Evolutionary conservation across 2,329 filamentous ascomycete species (phyloP), one percentile per base, ranked within the genome.

Genomic region (Exophiala spinifera): DNA sequence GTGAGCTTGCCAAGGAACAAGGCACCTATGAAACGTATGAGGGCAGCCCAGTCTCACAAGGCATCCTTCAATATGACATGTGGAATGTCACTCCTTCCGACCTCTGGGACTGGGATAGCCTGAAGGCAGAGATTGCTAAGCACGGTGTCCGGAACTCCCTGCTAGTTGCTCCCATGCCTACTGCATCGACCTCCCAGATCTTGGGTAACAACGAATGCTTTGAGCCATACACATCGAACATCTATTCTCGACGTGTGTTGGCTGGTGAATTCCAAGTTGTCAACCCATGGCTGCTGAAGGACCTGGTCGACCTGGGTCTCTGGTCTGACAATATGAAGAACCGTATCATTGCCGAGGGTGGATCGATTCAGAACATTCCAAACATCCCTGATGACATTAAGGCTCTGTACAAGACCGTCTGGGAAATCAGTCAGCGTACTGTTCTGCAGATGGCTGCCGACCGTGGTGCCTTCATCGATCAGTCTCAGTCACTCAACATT

Each of bases 251-350:
- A 61, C 92, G 94, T 81, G 94, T 99, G 53, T 81, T 99, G 66
- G 94, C 94, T 64, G 94, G 94, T 66, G 94, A 99, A 74, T 99
- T 99, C 85, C 94, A 99, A 77, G 90, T 99, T 51, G 94, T 99
- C 72, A 99, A 99, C 79, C 94, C 94, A 49, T 99, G 94, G 94
- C 77, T 99, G 60, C 84, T 99, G 58, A 96, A 96, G 81, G 94
- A 99, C 67, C 85, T 99, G 25, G 94, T 99, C 64, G 94, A 99
- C 69, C 89, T 96, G 78, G 94, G 94, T 58, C 81, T 99, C 42
- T 99, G 94, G 94, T 96, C 92, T 45, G 92, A 99, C 76, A 90
- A 91, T 78, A 99, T 99, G 94, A 99, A 99, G 86, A 99, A 99
- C 81, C 91, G 94, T 66, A 99, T 99, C 80, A 99, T 99, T 68